Conservation (phyloP, 2,329 filamentous ascomycete genomes). For the Lachnellula subtilissima region DNA sequence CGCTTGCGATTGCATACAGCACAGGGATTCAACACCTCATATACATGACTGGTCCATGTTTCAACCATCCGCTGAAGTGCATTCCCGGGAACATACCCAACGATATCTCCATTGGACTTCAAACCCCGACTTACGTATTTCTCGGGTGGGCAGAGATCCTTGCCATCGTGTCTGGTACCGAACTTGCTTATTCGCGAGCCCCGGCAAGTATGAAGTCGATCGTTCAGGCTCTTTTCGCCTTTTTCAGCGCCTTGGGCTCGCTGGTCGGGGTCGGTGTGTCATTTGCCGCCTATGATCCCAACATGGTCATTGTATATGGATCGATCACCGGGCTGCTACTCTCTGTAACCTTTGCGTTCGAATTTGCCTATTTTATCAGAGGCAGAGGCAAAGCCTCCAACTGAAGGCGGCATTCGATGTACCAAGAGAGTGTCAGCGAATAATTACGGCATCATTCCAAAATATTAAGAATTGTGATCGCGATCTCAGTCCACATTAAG, state of each 20-base stretch:
- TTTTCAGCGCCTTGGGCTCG: conserved; percentile 26
- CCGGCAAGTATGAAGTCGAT: conserved; percentile 34
- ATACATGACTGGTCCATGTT: conserved; percentile 46
- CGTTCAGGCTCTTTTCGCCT: conserved; percentile 47
- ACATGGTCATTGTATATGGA: conserved; percentile 57
- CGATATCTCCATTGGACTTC: conserved; percentile 41
- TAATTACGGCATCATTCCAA: no score
- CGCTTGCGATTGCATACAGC: conserved; percentile 49
- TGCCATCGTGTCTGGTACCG: conserved; percentile 49
- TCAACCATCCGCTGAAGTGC: conserved; percentile 35
- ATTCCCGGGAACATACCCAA: conserved; percentile 31
- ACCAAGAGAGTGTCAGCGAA: no score
- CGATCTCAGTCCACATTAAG: no score
- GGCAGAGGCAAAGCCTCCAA: no score
- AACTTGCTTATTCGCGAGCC: conserved; percentile 58
- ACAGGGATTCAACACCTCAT: conserved; percentile 53
- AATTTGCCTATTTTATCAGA: no score
- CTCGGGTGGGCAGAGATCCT: conserved; percentile 43
- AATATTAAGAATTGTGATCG: no score
- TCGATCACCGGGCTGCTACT: conserved; percentile 46
- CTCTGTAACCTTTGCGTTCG: no score
- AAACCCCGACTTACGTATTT: conserved; percentile 44
- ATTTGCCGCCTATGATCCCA: conserved; percentile 37
- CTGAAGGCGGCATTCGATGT: no score
- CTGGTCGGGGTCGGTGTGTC: conserved; percentile 51